Percentiles rank a stretch among this genome's conserved stretches.
phyloP scores from a whole-genome alignment of 2,329 filamentous ascomycete genomes.

The Ophioceras dolichostomum region DNA sequence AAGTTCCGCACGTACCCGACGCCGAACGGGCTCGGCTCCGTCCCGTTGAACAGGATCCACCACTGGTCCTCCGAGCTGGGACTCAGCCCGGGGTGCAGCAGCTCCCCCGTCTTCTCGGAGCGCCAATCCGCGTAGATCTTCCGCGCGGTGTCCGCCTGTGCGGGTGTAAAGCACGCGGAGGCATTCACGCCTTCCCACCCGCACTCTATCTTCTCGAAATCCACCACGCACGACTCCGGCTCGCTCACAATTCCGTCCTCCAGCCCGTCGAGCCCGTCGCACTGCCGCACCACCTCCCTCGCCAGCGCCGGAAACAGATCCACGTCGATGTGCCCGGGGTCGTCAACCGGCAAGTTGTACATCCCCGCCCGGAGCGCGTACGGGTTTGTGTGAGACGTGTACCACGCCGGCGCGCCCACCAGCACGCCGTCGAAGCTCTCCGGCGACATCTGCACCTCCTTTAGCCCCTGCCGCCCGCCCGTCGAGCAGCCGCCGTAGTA shows the following conservation, averaged over 20 bases:
- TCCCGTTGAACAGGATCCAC: conserved; percentile 17
- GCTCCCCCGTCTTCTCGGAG: conserved; percentile 17
- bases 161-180: conserved; percentile 23
- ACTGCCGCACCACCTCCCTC: conserved; percentile 25
- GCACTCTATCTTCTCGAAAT: conserved; percentile 13
- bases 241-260: conserved; percentile 23
- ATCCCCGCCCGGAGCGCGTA: conserved; percentile 25
- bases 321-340: conserved; percentile 26
- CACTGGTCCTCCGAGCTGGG: conserved; percentile 30
- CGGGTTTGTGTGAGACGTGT: conserved; percentile 25
- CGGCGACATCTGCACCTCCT: conserved; percentile 38
- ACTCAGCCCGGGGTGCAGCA: conserved; percentile 29
- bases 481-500: conserved; percentile 49
- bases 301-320: conserved; percentile 25
- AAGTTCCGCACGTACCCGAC: conserved; percentile 24
- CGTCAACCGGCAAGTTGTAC: conserved; percentile 29
- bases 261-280: conserved; percentile 27
- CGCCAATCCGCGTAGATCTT: conserved; percentile 16
- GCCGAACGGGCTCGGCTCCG: conserved; percentile 19
- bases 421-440: conserved; percentile 45
- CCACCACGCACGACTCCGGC: conserved; percentile 14
- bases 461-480: conserved; percentile 45
- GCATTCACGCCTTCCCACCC: conserved; percentile 7
- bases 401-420: conserved; percentile 30
- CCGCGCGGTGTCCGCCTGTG: conserved; percentile 21